A percentile compares a stretch with the other conserved stretches of the same genome.
These are phyloP conservation scores for Aspergillus unguis DNA, from an alignment of 2,329 filamentous ascomycete species.

Conservation along the genomic window DNA sequence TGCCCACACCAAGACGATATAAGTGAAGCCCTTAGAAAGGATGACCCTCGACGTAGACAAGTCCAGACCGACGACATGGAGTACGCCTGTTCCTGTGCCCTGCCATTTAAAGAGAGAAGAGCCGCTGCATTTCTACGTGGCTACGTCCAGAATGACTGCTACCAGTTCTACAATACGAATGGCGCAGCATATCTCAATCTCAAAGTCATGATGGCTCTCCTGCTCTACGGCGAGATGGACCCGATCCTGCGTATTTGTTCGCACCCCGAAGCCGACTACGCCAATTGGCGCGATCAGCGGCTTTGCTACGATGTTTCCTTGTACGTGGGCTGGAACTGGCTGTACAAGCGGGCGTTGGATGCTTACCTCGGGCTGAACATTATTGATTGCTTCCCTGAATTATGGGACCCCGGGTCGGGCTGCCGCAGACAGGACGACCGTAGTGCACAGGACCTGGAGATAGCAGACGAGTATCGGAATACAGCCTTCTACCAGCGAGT, in stretches of 20 bases:
- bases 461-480: not conserved
- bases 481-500: not conserved
- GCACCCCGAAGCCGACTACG: conserved; percentile 9
- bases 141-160: conserved; percentile 12
- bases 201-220: conserved; percentile 23
- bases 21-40: not conserved
- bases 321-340: conserved; percentile 17
- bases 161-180: conserved; percentile 14
- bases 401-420: conserved; percentile 1
- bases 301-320: conserved; percentile 7
- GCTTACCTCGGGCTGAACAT: conserved; percentile 24
- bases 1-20: not conserved
- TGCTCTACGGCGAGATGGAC: conserved; percentile 25
- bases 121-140: conserved; percentile 16
- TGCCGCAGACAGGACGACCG: not conserved
- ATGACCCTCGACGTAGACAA: not conserved
- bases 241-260: conserved; percentile 17
- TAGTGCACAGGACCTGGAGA: not conserved
- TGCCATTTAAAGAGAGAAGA: conserved; percentile 16
- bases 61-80: too few relatives aligned
- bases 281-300: not conserved
- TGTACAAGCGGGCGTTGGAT: conserved; percentile 15
- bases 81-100: not conserved
- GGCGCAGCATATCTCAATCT: conserved; percentile 15
- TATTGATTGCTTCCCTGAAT: conserved; percentile 52